Percentiles rank a stretch among this genome's conserved stretches.
phyloP scores from a whole-genome alignment of 768 basidiomycete species.

The Suillus americanus region DNA sequence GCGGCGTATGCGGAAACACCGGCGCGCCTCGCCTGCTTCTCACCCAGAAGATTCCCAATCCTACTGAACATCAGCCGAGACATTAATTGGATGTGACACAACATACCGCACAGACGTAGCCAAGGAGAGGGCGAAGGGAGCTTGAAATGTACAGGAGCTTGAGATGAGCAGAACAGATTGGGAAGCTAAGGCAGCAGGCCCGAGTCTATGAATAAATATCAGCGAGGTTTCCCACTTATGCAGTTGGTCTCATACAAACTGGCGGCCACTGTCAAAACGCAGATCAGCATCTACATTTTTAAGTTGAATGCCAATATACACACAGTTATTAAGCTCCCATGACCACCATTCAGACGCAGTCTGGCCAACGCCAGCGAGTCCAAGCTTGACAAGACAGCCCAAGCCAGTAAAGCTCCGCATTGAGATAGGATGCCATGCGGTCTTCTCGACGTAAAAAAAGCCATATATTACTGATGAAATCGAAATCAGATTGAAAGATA shows the following conservation, averaged over 20 bases:
- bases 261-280: conserved; percentile 42
- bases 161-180: conserved; percentile 86
- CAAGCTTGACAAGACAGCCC: conserved; percentile 69
- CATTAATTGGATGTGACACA: not conserved
- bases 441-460: conserved; percentile 56
- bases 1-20: conserved; percentile 63
- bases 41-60: conserved; percentile 87
- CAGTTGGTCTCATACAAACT: conserved; percentile 40
- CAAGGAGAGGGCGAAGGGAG: conserved; percentile 78
- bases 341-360: conserved; percentile 96
- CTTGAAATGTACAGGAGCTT: conserved; percentile 75
- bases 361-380: conserved; percentile 80
- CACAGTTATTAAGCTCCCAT: conserved; percentile 79
- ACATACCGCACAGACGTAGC: conserved; percentile 82
- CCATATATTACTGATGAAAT: conserved; percentile 63
- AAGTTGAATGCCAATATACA: conserved; percentile 11
- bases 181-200: conserved; percentile 79
- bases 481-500: conserved; percentile 86
- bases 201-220: conserved; percentile 49
- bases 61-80: conserved; percentile 33
- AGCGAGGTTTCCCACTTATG: not conserved
- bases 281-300: not conserved
- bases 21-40: conserved; percentile 72
- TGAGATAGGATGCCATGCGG: conserved; percentile 82
- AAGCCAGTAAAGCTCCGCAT: conserved; percentile 65